Base-by-base conservation (phyloP, 176 grass and related monocot species). In the Puccinellia tenuiflora region DNA sequence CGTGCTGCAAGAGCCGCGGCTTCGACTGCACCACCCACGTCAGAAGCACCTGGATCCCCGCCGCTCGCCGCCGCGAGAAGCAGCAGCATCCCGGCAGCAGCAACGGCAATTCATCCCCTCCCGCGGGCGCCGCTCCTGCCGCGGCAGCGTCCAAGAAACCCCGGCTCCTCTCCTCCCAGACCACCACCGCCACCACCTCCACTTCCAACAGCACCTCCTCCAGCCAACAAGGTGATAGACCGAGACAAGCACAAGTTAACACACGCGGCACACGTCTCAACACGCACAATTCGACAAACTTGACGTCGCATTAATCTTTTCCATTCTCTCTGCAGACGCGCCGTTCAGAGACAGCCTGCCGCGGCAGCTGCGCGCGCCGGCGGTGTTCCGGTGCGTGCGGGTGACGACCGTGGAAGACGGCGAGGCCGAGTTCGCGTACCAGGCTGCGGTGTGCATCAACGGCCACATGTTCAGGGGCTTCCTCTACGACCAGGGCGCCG, bases 391-490 rank as follows among this genome's bases (percentile, higher is more conserved):
- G 75, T 99, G 97, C 82, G 97, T 99, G 12, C 89, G 91, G 9
- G 89, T 99, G 75, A 92, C 91, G 51, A 90, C 97, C 56, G 73
- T 99, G 3, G 93, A 99, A 14, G 91, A 89, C 51, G 75, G 89
- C 40, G 68, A 77, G 65, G 89, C 79, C 54, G 88, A 99, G 89
- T 91, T 90, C n/a, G 97, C 97, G 39, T 99, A 99, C 89, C 97
- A 96, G 77, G 93, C 93, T 16, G 80, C 83, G 52, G 93, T 99
- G 53, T 92, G 79, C 79, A 99, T 99, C 84, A 92, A 92, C 45
- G 97, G 97, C 7, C 97, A 93, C 40, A 66, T 94, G 54, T 99
- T 99, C 93, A 86, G 92, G 84, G 97, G 97, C 1, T 91, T 99
- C 37, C 89, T 99, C 42, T 99, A 99, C 82, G 89, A 96, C 57